Conservation (phyloP, 1,284 basidiomycete genomes). For the Ceratobasidium sp. region DNA sequence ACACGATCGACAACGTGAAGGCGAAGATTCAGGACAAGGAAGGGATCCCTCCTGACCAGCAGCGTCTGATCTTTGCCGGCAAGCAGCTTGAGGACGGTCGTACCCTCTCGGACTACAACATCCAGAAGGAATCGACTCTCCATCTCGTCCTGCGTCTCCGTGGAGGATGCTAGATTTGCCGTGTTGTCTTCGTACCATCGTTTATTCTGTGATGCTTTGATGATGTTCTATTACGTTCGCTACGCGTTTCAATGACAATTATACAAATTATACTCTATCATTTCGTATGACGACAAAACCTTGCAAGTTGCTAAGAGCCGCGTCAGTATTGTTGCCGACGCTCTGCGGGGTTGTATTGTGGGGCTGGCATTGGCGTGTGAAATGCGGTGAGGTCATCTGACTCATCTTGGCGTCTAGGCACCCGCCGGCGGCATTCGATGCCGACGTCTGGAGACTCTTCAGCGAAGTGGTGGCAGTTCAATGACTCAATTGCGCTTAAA, state of each 20-base stretch:
- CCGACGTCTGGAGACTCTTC: too few species aligned
- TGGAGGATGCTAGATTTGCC: slow-evolving; percentile 72
- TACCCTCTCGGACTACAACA: slow-evolving; percentile 91
- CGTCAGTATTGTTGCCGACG: too few species aligned
- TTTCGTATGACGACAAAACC: not conserved
- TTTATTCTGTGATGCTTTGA: not conserved
- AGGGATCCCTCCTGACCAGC: slow-evolving; percentile 93
- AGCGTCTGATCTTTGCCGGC: slow-evolving; percentile 97
- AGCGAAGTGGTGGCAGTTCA: too few species aligned
- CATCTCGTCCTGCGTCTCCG: slow-evolving; percentile 94
- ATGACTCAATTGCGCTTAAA: too few species aligned
- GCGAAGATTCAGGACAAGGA: slow-evolving; percentile 62
- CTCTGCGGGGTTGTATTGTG: too few species aligned
- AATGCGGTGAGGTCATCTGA: too few species aligned
- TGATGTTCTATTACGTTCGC: slow-evolving; percentile 15
- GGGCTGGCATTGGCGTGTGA: too few species aligned
- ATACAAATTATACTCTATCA: slow-evolving; percentile 10
- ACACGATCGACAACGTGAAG: slow-evolving; percentile 67
- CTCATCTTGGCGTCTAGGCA: too few species aligned
- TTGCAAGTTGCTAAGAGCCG: too few species aligned
- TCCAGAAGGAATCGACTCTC: slow-evolving; percentile 95
- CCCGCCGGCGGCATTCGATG: too few species aligned
- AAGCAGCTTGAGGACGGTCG: slow-evolving; percentile 97
- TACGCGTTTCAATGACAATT: not conserved
- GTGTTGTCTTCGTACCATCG: not conserved